Base-by-base conservation (phyloP, 2,329 filamentous ascomycete species). In the Neocucurbitaria cava region DNA sequence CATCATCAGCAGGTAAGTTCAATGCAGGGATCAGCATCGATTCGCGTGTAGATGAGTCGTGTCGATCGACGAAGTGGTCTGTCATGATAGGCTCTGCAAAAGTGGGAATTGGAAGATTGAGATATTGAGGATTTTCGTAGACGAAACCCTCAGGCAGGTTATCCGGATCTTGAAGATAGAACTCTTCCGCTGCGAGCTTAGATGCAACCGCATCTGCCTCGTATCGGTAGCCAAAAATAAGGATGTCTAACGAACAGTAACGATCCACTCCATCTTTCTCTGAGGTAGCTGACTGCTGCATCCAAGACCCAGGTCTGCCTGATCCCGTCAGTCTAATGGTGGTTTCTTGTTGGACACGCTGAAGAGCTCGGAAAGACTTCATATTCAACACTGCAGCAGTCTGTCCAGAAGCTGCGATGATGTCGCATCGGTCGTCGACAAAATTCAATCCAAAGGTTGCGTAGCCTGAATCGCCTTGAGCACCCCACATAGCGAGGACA, bases 51-150 rank as follows among this genome's bases (percentile, higher is more conserved):
- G 9, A 11, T 31, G 13, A 15, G 3, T 31, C 30, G 5, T 10
- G 10, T 31, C 9, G 30, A 3, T 11, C 13, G 30, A 31, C 30
- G 9, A 11, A 31, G 13, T 3, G 30, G 30, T 31, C 9, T 11
- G 30, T 15, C 9, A 11, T 6, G 3, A 11, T 7, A 31, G 30
- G 5, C 30, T 31, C 8, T 31, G 13, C 30, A 15, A 11, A 31
- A 8, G 9, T 31, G 8, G 30, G 13, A 15, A 31, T 60, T 61
- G 35, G n/a, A 20, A 44, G 26, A 30, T 30, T 6, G 18, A 44
- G 23, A 30, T 20, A 41, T 24, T 41, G 39, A 15, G 39, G 39
- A 23, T 41, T 41, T 23, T 41, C 39, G 18, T 41, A 41, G n/a
- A 13, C 7, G 24, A 41, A 41, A 5, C 39, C 39, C 11, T 5